These are phyloP conservation scores for Hypoxylon fragiforme DNA, from an alignment of 495 filamentous ascomycete species.

Conservation along the genomic window DNA sequence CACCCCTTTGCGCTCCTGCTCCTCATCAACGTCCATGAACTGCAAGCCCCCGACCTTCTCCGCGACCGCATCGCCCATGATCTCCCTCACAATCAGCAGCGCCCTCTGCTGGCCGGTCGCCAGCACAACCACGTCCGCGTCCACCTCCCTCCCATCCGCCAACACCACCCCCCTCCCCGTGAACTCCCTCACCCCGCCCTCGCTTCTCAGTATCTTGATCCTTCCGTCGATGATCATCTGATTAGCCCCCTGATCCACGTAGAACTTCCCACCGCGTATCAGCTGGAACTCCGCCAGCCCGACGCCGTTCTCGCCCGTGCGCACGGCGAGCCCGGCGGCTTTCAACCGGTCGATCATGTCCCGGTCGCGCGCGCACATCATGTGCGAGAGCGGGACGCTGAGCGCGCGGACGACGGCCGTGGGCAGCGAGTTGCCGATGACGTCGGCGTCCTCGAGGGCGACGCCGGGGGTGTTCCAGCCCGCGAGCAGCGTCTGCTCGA, in stretches of 20 bases:
- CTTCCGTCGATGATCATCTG: background rate
- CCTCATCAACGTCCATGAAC: background rate
- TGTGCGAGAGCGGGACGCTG: background rate
- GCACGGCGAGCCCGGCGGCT: background rate
- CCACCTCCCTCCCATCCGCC: background rate
- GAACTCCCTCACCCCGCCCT: background rate
- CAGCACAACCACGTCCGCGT: background rate
- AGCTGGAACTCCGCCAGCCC: background rate
- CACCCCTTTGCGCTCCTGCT: background rate
- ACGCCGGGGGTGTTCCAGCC: background rate
- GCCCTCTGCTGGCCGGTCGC: background rate
- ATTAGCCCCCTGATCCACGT: background rate
- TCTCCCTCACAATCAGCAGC: background rate
- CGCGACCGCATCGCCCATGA: background rate
- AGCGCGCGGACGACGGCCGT: background rate
- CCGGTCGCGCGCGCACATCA: background rate
- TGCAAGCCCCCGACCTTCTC: background rate
- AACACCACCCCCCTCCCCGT: background rate
- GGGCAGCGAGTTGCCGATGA: background rate
- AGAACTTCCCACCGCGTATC: background rate
- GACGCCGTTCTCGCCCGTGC: background rate
- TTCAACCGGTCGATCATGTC: background rate
- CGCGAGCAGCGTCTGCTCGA: background rate
- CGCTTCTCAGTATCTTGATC: background rate
- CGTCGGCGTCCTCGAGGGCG: background rate